Conservation (phyloP, 2,329 filamentous ascomycete genomes). For the Nannizziopsis arthrosporioides region DNA sequence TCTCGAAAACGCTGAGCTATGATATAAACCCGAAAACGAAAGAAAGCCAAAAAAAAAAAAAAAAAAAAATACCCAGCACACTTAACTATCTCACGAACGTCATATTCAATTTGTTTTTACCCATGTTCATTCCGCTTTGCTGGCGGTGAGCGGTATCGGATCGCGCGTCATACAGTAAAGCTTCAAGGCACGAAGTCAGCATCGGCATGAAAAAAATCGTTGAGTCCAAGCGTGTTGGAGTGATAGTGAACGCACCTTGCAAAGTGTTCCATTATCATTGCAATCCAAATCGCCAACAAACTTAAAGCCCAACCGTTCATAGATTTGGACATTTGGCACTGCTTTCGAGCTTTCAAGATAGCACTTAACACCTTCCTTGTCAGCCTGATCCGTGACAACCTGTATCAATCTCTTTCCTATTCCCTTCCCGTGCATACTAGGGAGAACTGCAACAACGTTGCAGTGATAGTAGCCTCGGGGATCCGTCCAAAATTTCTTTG, state of each 20-base stretch:
- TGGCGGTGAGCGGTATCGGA: slow-evolving; percentile 7
- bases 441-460: slow-evolving; percentile 60
- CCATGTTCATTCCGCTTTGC: background rate
- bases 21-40: background rate
- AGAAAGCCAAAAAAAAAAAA: background rate
- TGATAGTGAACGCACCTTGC: slow-evolving; percentile 25
- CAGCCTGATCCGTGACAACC: slow-evolving; percentile 51
- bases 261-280: slow-evolving; percentile 49
- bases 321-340: slow-evolving; percentile 58
- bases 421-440: slow-evolving; percentile 53
- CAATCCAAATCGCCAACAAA: slow-evolving; percentile 53
- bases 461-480: slow-evolving; percentile 61
- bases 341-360: slow-evolving; percentile 61
- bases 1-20: too few species aligned
- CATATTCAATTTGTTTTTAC: background rate
- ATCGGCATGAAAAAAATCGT: background rate
- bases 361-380: slow-evolving; percentile 52
- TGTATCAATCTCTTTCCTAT: slow-evolving; percentile 55
- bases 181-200: background rate
- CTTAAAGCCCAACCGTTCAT: slow-evolving; percentile 58
- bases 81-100: background rate
- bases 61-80: background rate
- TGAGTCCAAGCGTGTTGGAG: background rate
- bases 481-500: slow-evolving; percentile 53
- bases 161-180: slow-evolving; percentile 16